Evolutionary conservation across 129 eudicot genomes (phyloP).

Genomic region (Pittosporum tobira): DNA sequence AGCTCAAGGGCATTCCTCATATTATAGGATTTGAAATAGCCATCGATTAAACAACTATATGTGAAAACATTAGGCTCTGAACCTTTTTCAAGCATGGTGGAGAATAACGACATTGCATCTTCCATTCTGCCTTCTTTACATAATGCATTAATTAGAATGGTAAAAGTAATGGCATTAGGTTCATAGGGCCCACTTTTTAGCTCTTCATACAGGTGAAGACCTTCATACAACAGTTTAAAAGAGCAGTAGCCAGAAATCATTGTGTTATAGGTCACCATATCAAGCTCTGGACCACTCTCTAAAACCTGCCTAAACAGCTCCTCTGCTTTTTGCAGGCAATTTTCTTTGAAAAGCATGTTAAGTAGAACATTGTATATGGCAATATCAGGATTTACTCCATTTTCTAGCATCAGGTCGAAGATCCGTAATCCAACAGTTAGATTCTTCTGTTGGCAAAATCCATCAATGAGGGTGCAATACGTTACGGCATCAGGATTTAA

Average conservation of each 20-base stretch:
- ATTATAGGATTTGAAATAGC: conserved; percentile 33
- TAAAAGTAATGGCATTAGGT: conserved; percentile 40
- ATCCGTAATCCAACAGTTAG: conserved; percentile 32
- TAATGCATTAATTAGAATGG: conserved; percentile 51
- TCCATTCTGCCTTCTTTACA: conserved; percentile 60
- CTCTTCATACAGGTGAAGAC: conserved; percentile 38
- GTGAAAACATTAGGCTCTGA: conserved; percentile 53
- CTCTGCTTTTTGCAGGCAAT: conserved; percentile 22
- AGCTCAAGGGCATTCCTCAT: conserved; percentile 39
- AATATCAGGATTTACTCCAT: conserved; percentile 49
- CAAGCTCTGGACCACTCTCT: conserved; percentile 48
- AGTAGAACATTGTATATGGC: conserved; percentile 43
- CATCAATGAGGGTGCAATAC: conserved; percentile 57
- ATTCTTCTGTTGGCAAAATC: conserved; percentile 39
- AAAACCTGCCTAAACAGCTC: conserved; percentile 32
- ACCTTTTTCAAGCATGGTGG: conserved; percentile 32
- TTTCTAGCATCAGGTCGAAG: conserved; percentile 35
- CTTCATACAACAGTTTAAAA: conserved; percentile 33
- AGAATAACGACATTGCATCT: conserved; percentile 47
- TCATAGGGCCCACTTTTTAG: not conserved
- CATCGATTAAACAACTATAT: conserved; percentile 53
- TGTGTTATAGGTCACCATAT: conserved; percentile 69
- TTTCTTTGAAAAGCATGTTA: conserved; percentile 24
- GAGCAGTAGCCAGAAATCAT: conserved; percentile 56
- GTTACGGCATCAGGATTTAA: conserved; percentile 45